Conservation (phyloP, 164 flowering plant genomes). For the Berberis thunbergii region DNA sequence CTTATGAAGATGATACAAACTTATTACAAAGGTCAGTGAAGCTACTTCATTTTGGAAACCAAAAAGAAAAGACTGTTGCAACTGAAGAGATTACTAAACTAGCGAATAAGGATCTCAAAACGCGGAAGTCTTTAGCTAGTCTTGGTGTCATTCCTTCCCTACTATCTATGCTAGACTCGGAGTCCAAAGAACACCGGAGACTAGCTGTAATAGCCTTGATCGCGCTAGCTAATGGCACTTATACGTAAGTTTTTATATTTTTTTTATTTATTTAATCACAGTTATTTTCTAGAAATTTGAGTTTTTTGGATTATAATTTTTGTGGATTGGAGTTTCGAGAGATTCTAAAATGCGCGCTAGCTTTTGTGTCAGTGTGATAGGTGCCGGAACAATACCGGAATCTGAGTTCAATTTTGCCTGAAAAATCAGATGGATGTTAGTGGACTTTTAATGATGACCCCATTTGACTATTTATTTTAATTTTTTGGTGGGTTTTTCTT, state of each 20-base stretch:
- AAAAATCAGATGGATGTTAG: no score
- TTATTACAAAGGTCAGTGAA: conserved; percentile 67
- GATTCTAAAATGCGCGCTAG: no score
- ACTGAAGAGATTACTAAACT: conserved; percentile 46
- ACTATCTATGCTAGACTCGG: conserved; percentile 59
- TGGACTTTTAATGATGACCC: no score
- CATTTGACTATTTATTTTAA: no score
- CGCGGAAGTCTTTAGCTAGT: conserved; percentile 50
- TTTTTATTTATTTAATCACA: no score
- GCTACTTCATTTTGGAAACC: conserved; percentile 71
- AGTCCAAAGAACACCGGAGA: conserved; percentile 25
- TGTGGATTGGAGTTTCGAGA: no score
- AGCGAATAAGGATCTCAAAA: conserved; percentile 36
- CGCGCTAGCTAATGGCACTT: conserved; percentile 67
- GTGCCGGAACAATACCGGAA: no score
- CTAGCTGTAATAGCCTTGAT: conserved; percentile 57
- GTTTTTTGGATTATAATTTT: no score
- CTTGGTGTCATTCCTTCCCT: conserved; percentile 74
- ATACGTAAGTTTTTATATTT: conserved; percentile 48
- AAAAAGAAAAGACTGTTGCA: conserved; percentile 61
- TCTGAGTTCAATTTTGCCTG: no score
- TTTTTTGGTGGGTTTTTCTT: no score
- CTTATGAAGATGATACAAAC: conserved; percentile 4
- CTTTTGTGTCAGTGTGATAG: no score
- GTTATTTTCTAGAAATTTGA: no score